Evolutionary conservation across 1,284 basidiomycete genomes (phyloP).

Genomic region (Cryptococcus sp.): DNA sequence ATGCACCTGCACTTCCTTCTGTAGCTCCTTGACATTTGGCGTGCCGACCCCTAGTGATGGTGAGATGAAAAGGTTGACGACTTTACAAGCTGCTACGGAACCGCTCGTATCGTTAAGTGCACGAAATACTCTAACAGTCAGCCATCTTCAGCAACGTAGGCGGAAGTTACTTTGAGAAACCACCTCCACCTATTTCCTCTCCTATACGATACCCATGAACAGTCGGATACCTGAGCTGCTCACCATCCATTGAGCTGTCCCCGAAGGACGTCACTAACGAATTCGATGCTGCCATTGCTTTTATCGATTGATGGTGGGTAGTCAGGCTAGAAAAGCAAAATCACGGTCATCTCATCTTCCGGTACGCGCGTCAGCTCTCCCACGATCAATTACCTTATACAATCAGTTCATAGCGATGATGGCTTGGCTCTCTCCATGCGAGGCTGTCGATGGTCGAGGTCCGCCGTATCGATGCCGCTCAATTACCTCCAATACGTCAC

Average conservation of each 20-base stretch:
- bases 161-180: slow-evolving; percentile 64
- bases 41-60: slow-evolving; percentile 29
- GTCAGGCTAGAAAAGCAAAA: too few relatives aligned
- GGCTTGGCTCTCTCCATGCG: too few relatives aligned
- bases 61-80: slow-evolving; percentile 56
- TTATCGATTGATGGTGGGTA: too few relatives aligned
- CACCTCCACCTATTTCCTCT: slow-evolving; percentile 74
- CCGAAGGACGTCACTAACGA: too few relatives aligned
- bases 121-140: slow-evolving; percentile 63
- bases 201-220: slow-evolving; percentile 64
- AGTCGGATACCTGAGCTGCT: slow-evolving; percentile 25
- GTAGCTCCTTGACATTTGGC: slow-evolving; percentile 63
- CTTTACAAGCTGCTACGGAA: slow-evolving; percentile 74
- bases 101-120: slow-evolving; percentile 64
- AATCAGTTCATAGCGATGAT: too few relatives aligned
- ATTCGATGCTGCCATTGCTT: too few relatives aligned
- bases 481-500: slow-evolving; percentile 16
- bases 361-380: too few relatives aligned
- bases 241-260: background rate
- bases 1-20: slow-evolving; percentile 94
- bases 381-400: too few relatives aligned
- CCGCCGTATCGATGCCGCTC: slow-evolving; percentile 9
- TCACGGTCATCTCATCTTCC: too few relatives aligned
- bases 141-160: background rate
- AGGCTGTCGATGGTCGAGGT: background rate